Base-by-base conservation (phyloP, 306 rosid species). In the Rosa rugosa region DNA sequence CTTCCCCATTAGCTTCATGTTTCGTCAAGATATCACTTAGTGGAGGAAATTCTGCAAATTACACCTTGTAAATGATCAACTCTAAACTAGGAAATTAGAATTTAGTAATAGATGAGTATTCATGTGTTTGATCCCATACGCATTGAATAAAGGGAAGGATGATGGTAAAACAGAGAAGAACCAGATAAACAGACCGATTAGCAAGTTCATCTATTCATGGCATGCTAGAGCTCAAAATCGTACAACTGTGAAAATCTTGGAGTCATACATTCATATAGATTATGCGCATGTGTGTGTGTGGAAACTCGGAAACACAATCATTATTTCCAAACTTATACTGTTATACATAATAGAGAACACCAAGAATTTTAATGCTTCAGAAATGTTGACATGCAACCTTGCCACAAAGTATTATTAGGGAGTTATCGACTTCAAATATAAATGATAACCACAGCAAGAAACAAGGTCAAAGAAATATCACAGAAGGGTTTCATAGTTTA, bases 1-100 rank as follows among this genome's bases (percentile, higher is more conserved):
- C 92, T 71, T 88, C 87, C 36, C 93, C 95, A 77, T 91, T 88
- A 5, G 82, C 92, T 69, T 84, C 89, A 42, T 92, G 90, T 78
- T 91, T 95, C 31, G 65, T 83, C 87, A 95, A 80, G 79, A 95
- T 85, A 68, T 90, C 91, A 66, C 90, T 84, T 69, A 93, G 75
- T 83, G 69, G 85, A 81, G 96, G 92, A 87, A 86, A 91, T 71
- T 89, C 99, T 95, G 96, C 73, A 79, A 87, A 82, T 80, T 63
- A 75, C 76, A 85, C 70, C 31, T 23, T 4, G 36, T 82, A 51
- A 83, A 64, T 71, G 71, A 53, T 84, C 71, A 20, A 34, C 31
- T 53, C 23, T 60, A 34, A 63, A 83, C 45, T 53, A 2, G 44
- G 76, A 69, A 74, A 49, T n/a, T 72, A 68, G 72, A 31, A 20